Evolutionary conservation across 306 rosid species (phyloP).

Genomic region (Trifolium repens): DNA sequence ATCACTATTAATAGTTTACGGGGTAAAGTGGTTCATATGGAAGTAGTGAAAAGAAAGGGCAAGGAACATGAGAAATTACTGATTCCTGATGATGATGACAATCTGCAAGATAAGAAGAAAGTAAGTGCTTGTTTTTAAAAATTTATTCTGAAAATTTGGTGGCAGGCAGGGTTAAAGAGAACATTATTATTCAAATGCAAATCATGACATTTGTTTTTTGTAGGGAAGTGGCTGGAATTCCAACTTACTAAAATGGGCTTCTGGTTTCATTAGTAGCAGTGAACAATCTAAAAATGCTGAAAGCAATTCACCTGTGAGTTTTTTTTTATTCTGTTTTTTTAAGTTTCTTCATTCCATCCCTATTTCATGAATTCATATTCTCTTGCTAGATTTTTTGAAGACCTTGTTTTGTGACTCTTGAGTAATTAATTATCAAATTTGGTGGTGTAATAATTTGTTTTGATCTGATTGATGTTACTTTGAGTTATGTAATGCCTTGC

Average conservation of each 20-base stretch:
- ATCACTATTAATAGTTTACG: constrained; percentile 83
- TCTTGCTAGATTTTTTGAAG: constrained; percentile 3
- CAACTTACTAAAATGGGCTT: constrained; percentile 89
- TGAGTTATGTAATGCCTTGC: constrained; percentile 9
- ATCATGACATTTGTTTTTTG: constrained; percentile 30
- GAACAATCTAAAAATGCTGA: constrained; percentile 65
- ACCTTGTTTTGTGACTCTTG: neutral
- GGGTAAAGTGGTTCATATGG: constrained; percentile 94
- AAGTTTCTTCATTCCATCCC: constrained; percentile 18
- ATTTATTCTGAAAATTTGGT: constrained; percentile 28
- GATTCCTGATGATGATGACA: constrained; percentile 61
- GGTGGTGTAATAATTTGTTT: neutral
- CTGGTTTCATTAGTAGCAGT: constrained; percentile 77
- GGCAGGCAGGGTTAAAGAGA: neutral
- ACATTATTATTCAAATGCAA: constrained; percentile 16
- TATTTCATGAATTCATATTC: constrained; percentile 25
- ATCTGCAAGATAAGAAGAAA: constrained; percentile 54
- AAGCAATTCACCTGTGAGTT: constrained; percentile 62
- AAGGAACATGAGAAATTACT: constrained; percentile 87
- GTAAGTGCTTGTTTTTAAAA: constrained; percentile 56
- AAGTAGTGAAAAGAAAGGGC: constrained; percentile 86
- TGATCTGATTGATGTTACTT: constrained; percentile 28
- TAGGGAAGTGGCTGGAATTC: constrained; percentile 90
- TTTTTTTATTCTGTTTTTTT: neutral
- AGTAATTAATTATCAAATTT: constrained; percentile 8